Evolutionary conservation across 179 eudicot species (phyloP), one percentile per base, ranked within the genome.

Genomic region (Monotropa hypopitys): DNA sequence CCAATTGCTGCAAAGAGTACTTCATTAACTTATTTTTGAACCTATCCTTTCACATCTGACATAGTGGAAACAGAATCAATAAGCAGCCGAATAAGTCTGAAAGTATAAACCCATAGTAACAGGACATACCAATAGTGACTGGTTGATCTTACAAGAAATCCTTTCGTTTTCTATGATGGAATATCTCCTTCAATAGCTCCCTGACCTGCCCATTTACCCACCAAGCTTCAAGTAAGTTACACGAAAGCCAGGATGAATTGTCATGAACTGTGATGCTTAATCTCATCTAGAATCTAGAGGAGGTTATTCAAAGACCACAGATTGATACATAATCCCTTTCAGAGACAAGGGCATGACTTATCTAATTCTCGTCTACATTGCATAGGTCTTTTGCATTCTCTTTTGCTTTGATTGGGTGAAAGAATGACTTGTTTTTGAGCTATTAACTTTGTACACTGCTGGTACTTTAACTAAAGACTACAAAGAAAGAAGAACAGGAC

Each of bases 121-220:
- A 68, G 70, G 85, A 88, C 94, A 80, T 89, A 91, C 97, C 97
- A 86, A 80, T 75, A 63, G 65, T 73, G 77, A 78, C 67, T 75
- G 86, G 81, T 87, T 78, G 85, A 88, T 83, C 84, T 80, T 82
- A 84, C 81, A 89, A 86, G 85, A 84, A 81, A 75, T 76, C 87
- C 84, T 79, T 83, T 70, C 80, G 81, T 81, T 78, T 80, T 83
- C 88, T 90, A 90, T 15, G 77, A 86, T 81, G 87, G 85, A 83
- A 73, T 79, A 77, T 88, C 92, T 84, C 86, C 98, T 87, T 82
- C 90, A 81, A 77, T 77, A 76, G 89, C 88, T 89, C 85, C 93
- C 87, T 88, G 81, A 92, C 93, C 98, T 92, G 98, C 81, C 94
- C 92, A 88, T 85, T n/a, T 82, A 83, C 87, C 87, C 90, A 91